A percentile compares a stretch with the other conserved stretches of the same genome.
Evolutionary conservation across 2,329 filamentous ascomycete species (phyloP).

Genomic region (Exophiala bonariae): DNA sequence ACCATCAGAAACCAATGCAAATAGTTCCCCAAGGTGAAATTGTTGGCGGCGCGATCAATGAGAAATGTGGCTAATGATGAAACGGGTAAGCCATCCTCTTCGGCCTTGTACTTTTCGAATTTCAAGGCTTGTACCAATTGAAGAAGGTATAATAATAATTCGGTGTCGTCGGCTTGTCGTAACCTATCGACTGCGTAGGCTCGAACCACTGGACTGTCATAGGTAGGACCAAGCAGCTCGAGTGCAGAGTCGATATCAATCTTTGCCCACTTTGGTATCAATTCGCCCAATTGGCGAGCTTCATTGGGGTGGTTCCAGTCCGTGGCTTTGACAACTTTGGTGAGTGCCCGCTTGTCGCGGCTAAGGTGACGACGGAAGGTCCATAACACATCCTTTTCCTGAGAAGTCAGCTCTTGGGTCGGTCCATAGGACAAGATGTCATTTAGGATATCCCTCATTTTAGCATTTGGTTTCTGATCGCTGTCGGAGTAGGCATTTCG

Average conservation of each 20-base stretch:
- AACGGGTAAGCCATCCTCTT: conserved; percentile 65
- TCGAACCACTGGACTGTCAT: conserved; percentile 83
- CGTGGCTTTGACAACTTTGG: conserved; percentile 97
- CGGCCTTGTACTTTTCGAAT: conserved; percentile 74
- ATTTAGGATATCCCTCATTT: conserved; percentile 91
- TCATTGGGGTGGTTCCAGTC: conserved; percentile 88
- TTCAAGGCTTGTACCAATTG: conserved; percentile 96
- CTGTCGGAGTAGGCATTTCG: conserved; percentile 92
- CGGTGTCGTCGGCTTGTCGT: conserved; percentile 87
- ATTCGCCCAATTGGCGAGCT: conserved; percentile 82
- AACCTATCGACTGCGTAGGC: conserved; percentile 91
- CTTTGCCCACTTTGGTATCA: conserved; percentile 90
- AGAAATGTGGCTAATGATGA: conserved; percentile 88
- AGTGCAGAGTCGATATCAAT: conserved; percentile 94
- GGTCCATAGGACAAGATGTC: conserved; percentile 88
- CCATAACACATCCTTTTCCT: conserved; percentile 96
- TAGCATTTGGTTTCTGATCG: conserved; percentile 93
- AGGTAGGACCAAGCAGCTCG: conserved; percentile 87
- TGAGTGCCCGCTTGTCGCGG: conserved; percentile 85
- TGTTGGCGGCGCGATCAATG: conserved; percentile 81
- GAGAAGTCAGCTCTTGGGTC: conserved; percentile 79
- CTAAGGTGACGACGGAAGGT: conserved; percentile 95
- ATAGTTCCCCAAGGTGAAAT: conserved; percentile 89
- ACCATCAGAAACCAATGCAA: conserved; percentile 99
- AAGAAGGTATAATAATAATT: conserved; percentile 84